Conservation (phyloP, 257 asterid genomes). For the Linaria vulgaris region DNA sequence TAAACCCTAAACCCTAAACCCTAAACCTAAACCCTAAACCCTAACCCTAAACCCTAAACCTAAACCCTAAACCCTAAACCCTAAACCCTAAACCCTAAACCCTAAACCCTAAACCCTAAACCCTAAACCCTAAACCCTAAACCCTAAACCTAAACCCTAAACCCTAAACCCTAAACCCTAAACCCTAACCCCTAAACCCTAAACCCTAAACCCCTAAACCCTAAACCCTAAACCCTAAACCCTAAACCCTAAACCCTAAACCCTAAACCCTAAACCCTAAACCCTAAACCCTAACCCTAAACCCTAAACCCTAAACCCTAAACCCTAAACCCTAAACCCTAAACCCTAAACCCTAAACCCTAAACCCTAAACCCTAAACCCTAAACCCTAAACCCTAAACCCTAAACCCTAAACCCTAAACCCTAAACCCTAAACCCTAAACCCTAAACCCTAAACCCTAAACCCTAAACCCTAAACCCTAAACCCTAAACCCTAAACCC, state of each 20-base stretch:
- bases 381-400: slow-evolving; percentile 14
- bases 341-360: slow-evolving; percentile 24
- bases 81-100: slow-evolving; percentile 33
- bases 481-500: slow-evolving; percentile 13
- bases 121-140: too few species aligned
- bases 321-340: slow-evolving; percentile 26
- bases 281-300: slow-evolving; percentile 23
- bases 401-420: slow-evolving; percentile 8
- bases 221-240: slow-evolving; percentile 22
- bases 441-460: neutral
- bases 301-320: slow-evolving; percentile 25
- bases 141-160: slow-evolving; percentile 33
- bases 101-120: slow-evolving; percentile 35
- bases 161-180: slow-evolving; percentile 34
- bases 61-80: slow-evolving; percentile 29
- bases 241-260: slow-evolving; percentile 28
- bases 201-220: slow-evolving; percentile 29
- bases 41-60: slow-evolving; percentile 30
- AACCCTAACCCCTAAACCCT: slow-evolving; percentile 36
- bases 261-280: slow-evolving; percentile 28
- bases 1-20: slow-evolving; percentile 26
- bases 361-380: slow-evolving; percentile 24
- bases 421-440: slow-evolving; percentile 18
- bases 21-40: too few species aligned
- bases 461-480: slow-evolving; percentile 10